Evolutionary conservation across 306 rosid genomes (phyloP).

Genomic region (Quillaja saponaria): DNA sequence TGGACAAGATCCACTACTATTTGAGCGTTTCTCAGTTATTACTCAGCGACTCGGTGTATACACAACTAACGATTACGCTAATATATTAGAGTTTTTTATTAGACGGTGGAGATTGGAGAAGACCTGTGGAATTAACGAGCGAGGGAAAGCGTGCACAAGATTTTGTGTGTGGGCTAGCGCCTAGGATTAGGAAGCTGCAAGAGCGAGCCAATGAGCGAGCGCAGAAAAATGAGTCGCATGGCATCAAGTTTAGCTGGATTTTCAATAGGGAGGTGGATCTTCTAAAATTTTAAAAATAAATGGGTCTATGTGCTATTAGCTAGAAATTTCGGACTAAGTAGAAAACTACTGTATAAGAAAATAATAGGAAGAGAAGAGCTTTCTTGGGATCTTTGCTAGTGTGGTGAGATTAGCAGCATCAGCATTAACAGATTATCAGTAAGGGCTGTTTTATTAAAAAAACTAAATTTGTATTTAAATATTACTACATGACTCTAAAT

Average conservation of each 20-base stretch:
- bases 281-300: neutral
- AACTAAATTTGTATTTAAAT: too few relatives aligned
- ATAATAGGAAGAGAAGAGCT: too few relatives aligned
- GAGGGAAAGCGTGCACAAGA: slow-evolving; percentile 55
- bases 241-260: slow-evolving; percentile 62
- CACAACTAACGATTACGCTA: slow-evolving; percentile 56
- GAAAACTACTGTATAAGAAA: too few relatives aligned
- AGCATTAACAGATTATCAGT: too few relatives aligned
- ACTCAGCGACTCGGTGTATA: slow-evolving; percentile 62
- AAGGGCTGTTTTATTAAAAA: too few relatives aligned
- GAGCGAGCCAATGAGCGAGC: slow-evolving; percentile 57
- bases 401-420: too few relatives aligned
- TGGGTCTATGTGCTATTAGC: neutral
- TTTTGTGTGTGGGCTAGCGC: slow-evolving; percentile 52
- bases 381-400: too few relatives aligned
- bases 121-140: slow-evolving; percentile 39
- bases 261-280: slow-evolving; percentile 27
- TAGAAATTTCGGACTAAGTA: too few relatives aligned
- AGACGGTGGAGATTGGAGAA: slow-evolving; percentile 62
- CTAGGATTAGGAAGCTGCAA: slow-evolving; percentile 56
- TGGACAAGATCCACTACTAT: slow-evolving; percentile 53
- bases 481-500: too few relatives aligned
- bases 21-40: slow-evolving; percentile 56
- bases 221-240: slow-evolving; percentile 35
- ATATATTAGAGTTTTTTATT: slow-evolving; percentile 55